Base-by-base conservation (phyloP, 2,329 filamentous ascomycete genomes). In the Colletotrichum sp. region DNA sequence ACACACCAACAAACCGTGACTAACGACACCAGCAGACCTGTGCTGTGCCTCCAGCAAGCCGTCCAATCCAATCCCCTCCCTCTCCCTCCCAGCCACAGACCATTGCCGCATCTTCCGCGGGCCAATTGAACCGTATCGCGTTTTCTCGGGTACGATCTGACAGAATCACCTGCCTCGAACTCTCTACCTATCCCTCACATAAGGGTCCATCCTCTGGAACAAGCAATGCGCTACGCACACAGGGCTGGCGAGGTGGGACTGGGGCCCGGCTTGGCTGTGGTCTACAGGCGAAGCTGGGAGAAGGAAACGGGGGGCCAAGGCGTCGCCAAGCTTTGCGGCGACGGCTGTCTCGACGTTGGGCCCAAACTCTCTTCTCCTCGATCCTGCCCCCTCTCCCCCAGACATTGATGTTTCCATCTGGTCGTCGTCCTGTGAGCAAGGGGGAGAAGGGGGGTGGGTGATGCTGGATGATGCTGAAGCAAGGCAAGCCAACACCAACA, bases 251-350 rank as follows among this genome's bases (percentile, higher is more conserved):
- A 57, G 52, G 52, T 57, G 55, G 26, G 43, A 52, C n/a, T 52
- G 43, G 43, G 43, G n/a, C 43, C 43, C 43, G 43, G 43, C 43
- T 52, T 58, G 55, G 55, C 21, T 28, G 55, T 28, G 55, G 55
- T 48, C 52, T 34, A n/a, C 38, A 48, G 30, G 70, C 64, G 30
- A n/a, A 18, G 70, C 30, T 26, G 21, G 34, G 43, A 34, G 15
- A 72, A 2, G 16, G 63, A 43, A 63, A 21, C 36, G 38, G 57
- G 16, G 38, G n/a, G 57, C 66, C 66, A 26, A 67, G 36, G 58
- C 74, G 71, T 1, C 21, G 74, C 74, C 74, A 76, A 76, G 74
- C 74, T 76, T 76, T 74, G 74, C 71, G 74, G 74, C 74, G 71
- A 69, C 70, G 74, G 74, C 43, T 69, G 74, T 68, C 74, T 75